Percentiles rank a stretch among this genome's conserved stretches.
Evolutionary conservation across 805 yeast species (phyloP).

Genomic region (Ogataea pini): DNA sequence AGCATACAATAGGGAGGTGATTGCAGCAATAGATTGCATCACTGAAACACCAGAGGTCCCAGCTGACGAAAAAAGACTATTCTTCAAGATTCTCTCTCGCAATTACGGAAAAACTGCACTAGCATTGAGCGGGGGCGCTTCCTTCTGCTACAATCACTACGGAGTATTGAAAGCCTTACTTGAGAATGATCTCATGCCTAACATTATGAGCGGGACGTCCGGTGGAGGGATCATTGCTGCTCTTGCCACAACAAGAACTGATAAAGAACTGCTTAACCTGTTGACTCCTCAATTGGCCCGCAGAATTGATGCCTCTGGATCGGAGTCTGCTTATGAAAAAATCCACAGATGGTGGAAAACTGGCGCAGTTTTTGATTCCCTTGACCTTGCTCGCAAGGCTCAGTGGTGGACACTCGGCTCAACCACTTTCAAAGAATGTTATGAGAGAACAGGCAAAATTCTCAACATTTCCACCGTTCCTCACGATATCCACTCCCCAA

Average conservation of each 20-base stretch:
- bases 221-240: slow-evolving; percentile 84
- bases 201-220: slow-evolving; percentile 72
- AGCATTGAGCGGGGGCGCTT: slow-evolving; percentile 77
- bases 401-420: slow-evolving; percentile 75
- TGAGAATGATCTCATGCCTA: slow-evolving; percentile 66
- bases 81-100: slow-evolving; percentile 58
- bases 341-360: slow-evolving; percentile 66
- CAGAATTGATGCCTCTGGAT: slow-evolving; percentile 70
- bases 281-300: slow-evolving; percentile 61
- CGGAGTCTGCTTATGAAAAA: slow-evolving; percentile 57
- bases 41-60: slow-evolving; percentile 41
- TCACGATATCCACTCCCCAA: slow-evolving; percentile 80
- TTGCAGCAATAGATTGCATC: slow-evolving; percentile 46
- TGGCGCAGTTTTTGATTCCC: slow-evolving; percentile 77
- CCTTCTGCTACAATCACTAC: slow-evolving; percentile 75
- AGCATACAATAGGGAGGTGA: slow-evolving; percentile 54
- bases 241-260: slow-evolving; percentile 65
- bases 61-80: slow-evolving; percentile 43
- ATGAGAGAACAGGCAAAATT: slow-evolving; percentile 64
- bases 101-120: slow-evolving; percentile 74
- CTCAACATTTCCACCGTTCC: slow-evolving; percentile 79
- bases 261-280: slow-evolving; percentile 59
- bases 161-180: slow-evolving; percentile 73
- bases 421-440: slow-evolving; percentile 70
- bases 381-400: slow-evolving; percentile 69